These are phyloP conservation scores for Nicotiana tomentosiformis DNA, from an alignment of 257 asterid genomes.

Conservation along the genomic window DNA sequence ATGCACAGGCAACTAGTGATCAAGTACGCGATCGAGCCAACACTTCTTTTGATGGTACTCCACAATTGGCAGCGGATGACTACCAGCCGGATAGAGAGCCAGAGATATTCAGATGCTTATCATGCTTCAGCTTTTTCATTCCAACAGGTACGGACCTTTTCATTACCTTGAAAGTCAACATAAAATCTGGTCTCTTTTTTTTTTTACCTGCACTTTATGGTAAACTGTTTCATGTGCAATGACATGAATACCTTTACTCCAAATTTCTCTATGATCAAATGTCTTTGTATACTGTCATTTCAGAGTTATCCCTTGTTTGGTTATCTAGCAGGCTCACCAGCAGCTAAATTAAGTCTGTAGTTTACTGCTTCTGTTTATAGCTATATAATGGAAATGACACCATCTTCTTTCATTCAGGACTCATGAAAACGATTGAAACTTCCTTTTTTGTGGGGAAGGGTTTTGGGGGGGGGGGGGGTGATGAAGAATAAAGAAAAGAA, in stretches of 20 bases:
- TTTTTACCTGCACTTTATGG: background rate
- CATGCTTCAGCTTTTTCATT: slow-evolving; percentile 87
- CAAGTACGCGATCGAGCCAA: slow-evolving; percentile 20
- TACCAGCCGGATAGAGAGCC: slow-evolving; percentile 41
- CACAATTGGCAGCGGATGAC: slow-evolving; percentile 18
- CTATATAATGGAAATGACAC: background rate
- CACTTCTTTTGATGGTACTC: slow-evolving; percentile 25
- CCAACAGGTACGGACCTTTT: slow-evolving; percentile 47
- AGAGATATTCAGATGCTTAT: slow-evolving; percentile 76
- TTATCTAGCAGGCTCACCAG: background rate
- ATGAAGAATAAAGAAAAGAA: background rate
- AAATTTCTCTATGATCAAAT: background rate
- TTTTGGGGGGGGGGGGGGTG: background rate
- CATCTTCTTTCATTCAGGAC: background rate
- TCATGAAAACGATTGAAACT: background rate
- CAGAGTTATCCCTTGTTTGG: background rate
- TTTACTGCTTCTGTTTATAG: background rate
- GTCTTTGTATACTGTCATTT: background rate
- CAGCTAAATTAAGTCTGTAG: background rate
- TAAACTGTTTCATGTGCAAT: background rate
- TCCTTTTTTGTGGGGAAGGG: background rate
- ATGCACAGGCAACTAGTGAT: slow-evolving; percentile 15
- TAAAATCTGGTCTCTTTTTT: background rate
- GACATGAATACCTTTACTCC: background rate
- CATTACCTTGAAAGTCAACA: background rate